Evolutionary conservation across 2,329 filamentous ascomycete genomes (phyloP), one percentile per base, ranked within the genome.

Genomic region (Pestalotiopsis sp.): DNA sequence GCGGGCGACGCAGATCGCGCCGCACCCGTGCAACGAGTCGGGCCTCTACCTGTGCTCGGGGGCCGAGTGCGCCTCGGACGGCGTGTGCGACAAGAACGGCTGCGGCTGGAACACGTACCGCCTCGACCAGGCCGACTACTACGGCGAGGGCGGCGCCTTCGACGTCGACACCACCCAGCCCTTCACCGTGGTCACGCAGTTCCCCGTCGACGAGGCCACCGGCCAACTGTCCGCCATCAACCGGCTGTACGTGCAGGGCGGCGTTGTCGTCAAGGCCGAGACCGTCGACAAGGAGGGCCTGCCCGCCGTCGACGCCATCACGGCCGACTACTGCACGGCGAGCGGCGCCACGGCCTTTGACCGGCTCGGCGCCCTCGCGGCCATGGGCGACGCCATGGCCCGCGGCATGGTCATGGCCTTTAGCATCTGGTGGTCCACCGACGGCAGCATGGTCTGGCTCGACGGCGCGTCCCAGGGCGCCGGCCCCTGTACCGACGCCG

Each of bases 401-500:
- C 76, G 83, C 36, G 82, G 81, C 58, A 86, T 86, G 84, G 84
- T 86, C 0, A 75, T 87, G n/a, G 80, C 81, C 12, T 80, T 88
- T 72, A 81, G 79, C 70, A 80, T 89, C 60, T 88, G 85, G 85
- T 85, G 84, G 78, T 85, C 87, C 70, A 80, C 82, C 13, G 77
- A 80, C 17, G 78, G 79, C 25, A 82, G 81, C 70, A 88, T 88
- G 86, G 80, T 82, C 17, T 88, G 86, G 86, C 79, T 88, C 36
- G 86, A 88, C 70, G 80, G 84, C 68, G 82, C 78, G 70, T 83
- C 85, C 72, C 79, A 82, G 58, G 81, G 81, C 23, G 83, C 86
- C 72, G 87, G 87, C 52, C 80, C 82, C 7, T 89, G 87, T 74
- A 74, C 80, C 68, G 81, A 81, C 9, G 80, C 77, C 45, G 84